Evolutionary conservation across 1,284 basidiomycete genomes (phyloP).

Genomic region (Pseudozyma tsukubaensis): DNA sequence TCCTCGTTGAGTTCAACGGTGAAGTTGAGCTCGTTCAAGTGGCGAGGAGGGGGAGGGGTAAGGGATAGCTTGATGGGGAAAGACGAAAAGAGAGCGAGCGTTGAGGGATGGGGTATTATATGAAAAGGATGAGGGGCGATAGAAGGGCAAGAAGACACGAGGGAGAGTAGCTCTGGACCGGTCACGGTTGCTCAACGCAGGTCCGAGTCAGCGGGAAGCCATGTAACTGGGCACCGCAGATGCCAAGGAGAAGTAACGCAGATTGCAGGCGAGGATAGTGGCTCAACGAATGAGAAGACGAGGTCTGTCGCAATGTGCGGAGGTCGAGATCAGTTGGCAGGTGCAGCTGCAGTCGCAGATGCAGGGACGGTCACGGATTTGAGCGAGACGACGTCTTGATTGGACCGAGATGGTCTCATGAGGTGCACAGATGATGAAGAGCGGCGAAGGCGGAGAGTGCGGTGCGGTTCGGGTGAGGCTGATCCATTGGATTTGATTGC

Average conservation of each 20-base stretch:
- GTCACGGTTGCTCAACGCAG: conserved; percentile 1
- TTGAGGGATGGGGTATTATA: neutral
- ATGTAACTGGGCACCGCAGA: neutral
- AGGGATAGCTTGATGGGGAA: conserved; percentile 5
- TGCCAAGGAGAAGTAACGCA: neutral
- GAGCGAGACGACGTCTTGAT: conserved; percentile 20
- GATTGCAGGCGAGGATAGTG: neutral
- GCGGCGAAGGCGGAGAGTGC: too few species aligned
- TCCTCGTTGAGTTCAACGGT: conserved; percentile 6
- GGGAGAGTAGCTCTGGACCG: neutral
- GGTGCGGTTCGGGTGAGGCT: neutral
- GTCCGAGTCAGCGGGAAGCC: conserved; percentile 17
- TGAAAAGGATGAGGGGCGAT: neutral
- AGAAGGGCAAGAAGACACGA: neutral
- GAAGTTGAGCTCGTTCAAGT: conserved; percentile 5
- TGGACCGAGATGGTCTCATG: conserved; percentile 41
- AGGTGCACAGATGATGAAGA: conserved; percentile 10
- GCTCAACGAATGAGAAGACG: conserved; percentile 11
- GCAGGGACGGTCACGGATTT: conserved; percentile 27
- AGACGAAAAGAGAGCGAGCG: neutral
- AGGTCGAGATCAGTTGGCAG: neutral
- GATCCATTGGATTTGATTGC: neutral
- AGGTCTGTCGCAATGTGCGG: neutral
- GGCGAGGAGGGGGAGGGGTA: neutral
- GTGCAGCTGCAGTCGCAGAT: conserved; percentile 2